Percentiles rank a stretch among this genome's conserved stretches.
Evolutionary conservation across 176 grass and related monocot species (phyloP).

Genomic region (Tuctoria greenei): DNA sequence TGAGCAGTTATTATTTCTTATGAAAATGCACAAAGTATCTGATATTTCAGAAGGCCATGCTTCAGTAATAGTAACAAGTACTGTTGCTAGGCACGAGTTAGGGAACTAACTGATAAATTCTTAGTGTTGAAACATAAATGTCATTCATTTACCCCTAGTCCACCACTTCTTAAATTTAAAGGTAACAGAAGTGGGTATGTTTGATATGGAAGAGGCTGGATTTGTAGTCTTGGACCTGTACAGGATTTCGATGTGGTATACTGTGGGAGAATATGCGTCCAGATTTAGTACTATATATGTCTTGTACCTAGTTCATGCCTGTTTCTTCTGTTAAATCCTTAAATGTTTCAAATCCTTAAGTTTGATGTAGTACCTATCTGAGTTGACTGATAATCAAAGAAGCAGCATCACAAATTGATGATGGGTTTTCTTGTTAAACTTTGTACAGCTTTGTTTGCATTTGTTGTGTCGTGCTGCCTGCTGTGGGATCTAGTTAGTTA

Average conservation of each 20-base stretch:
- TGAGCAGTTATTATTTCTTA: background rate
- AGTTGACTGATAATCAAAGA: conserved; percentile 20
- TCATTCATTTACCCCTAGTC: background rate
- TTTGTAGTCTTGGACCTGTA: conserved; percentile 8
- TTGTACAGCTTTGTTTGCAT: background rate
- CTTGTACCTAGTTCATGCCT: background rate
- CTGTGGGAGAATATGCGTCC: background rate
- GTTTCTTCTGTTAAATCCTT: conserved; percentile 1
- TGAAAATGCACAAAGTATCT: background rate
- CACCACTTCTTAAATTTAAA: background rate
- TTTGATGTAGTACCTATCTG: conserved; percentile 1
- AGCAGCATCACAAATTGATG: background rate
- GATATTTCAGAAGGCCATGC: conserved; percentile 1
- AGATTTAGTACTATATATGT: background rate
- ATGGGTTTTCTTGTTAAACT: background rate
- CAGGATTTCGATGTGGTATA: background rate
- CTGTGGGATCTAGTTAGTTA: no score
- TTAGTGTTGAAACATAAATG: background rate
- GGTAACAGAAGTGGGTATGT: background rate
- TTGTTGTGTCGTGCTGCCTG: no score
- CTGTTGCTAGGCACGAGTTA: background rate
- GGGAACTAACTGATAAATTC: background rate
- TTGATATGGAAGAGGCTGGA: background rate
- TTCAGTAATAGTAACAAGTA: background rate
- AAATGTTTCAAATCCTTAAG: background rate